phyloP scores from a whole-genome alignment of 306 rosid genomes.

The Morella rubra region DNA sequence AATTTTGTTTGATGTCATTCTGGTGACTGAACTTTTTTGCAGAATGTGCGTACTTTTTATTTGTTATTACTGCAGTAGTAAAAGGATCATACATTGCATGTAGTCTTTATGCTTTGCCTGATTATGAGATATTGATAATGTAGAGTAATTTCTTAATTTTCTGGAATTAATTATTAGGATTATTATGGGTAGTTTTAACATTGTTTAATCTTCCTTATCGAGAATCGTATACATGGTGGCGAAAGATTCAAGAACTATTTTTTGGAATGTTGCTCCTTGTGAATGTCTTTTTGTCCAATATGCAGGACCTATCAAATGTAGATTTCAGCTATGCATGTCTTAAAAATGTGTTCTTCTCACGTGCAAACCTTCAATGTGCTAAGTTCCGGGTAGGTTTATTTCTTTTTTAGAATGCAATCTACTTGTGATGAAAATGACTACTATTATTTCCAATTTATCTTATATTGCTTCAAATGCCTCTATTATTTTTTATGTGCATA shows the following conservation, averaged over 20 bases:
- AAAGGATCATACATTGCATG: too few relatives aligned
- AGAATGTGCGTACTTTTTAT: background rate
- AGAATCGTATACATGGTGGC: background rate
- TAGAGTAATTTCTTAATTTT: too few relatives aligned
- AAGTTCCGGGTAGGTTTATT: conserved; percentile 77
- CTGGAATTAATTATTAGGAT: background rate
- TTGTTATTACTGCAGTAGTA: too few relatives aligned
- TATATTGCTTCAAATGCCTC: background rate
- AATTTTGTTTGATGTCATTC: background rate
- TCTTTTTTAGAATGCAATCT: conserved; percentile 1
- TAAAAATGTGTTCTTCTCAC: conserved; percentile 81
- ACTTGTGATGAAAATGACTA: conserved; percentile 1
- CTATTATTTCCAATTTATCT: background rate
- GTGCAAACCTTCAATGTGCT: conserved; percentile 86
- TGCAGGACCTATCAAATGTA: conserved; percentile 80
- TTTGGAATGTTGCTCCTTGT: conserved; percentile 10
- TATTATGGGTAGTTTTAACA: background rate
- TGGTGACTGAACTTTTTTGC: background rate
- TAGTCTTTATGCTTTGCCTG: too few relatives aligned
- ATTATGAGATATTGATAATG: too few relatives aligned
- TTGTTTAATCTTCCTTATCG: conserved; percentile 6
- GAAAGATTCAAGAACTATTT: conserved; percentile 17
- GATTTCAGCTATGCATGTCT: conserved; percentile 97
- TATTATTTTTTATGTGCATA: background rate
- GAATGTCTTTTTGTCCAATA: conserved; percentile 28